Percentiles rank a stretch among this genome's conserved stretches.
These are phyloP conservation scores for Onygenales sp. DNA, from an alignment of 2,329 filamentous ascomycete genomes.

Conservation along the genomic window DNA sequence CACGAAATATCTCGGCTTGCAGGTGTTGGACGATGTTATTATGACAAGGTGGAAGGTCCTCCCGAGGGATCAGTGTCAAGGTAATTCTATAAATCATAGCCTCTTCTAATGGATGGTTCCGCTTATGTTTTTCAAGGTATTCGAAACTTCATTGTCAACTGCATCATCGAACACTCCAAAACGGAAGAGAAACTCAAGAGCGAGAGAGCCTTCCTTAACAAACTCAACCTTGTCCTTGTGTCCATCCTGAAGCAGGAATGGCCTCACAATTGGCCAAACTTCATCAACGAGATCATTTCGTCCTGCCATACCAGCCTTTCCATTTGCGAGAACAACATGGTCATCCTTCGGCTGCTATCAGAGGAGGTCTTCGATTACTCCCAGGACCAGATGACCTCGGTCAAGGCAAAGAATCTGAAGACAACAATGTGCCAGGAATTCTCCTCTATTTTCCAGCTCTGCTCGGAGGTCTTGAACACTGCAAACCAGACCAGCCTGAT, in stretches of 20 bases:
- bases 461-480: conserved; percentile 86
- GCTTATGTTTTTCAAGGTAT: conserved; percentile 55
- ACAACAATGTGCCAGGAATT: conserved; percentile 99
- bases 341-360: conserved; percentile 85
- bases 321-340: conserved; percentile 99
- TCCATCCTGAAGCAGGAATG: conserved; percentile 98
- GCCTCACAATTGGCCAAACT: conserved; percentile 99
- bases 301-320: conserved; percentile 92
- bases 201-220: conserved; percentile 88
- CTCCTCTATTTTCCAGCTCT: conserved; percentile 95
- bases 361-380: conserved; percentile 99
- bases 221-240: conserved; percentile 93
- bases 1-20: conserved; percentile 93
- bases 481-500: conserved; percentile 81
- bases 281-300: conserved; percentile 98
- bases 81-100: conserved; percentile 37
- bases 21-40: conserved; percentile 96
- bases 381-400: conserved; percentile 97
- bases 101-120: not conserved
- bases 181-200: conserved; percentile 78
- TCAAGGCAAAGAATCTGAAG: conserved; percentile 92
- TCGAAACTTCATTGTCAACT: conserved; percentile 97
- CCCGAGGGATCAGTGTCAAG: conserved; percentile 90
- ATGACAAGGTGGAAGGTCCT: conserved; percentile 98
- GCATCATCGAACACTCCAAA: conserved; percentile 88